Base-by-base conservation (phyloP, 1,284 basidiomycete genomes). In the Blastosporella zonata region DNA sequence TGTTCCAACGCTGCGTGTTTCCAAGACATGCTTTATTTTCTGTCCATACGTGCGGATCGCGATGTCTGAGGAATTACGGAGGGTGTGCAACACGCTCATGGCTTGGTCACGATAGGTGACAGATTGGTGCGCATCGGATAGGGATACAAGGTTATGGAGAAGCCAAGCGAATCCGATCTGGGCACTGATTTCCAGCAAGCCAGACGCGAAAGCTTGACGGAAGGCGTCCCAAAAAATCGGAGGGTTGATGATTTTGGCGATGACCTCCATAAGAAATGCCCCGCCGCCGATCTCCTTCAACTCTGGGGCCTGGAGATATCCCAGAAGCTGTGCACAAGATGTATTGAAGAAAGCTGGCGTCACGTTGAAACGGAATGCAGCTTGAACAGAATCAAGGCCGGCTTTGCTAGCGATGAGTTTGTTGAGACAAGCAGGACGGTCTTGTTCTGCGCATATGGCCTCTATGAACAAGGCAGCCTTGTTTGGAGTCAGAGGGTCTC, bases 161-260 rank as follows among this genome's bases (percentile, higher is more conserved):
- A 83, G 67, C 73, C 73, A 77, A 0, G 72, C 76, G 54, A 83
- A 79, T 15, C 61, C 59, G 1, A 55, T 49, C 47, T 74, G 67
- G 0, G 63, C 71, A 7, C 61, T 45, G 10, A 64, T 61, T 17
- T 68, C 49, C 35, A 85, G 60, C 13, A 59, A 54, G 1, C 67
- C 67, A 8, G 55, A 58, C 20, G 60, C 56, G 39, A 80, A 77
- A 3, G 74, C 72, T 6, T 66, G 50, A 1, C 59, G 55, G 54
- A 79, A 75, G 6, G 65, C 56, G 34, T 59, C 58, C 78, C 78
- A 82, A 54, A 82, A 82, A 29, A 81, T 67, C 0, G 79, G 73
- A 0, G 81, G 79, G 1, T 79, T 69, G 2, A 77, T 70, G 13
- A 84, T 72, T 0, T 56, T 59, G 17, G 59, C 38, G 15, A 84